Evolutionary conservation across 257 asterid species (phyloP).

Genomic region (Craterostigma plantagineum): DNA sequence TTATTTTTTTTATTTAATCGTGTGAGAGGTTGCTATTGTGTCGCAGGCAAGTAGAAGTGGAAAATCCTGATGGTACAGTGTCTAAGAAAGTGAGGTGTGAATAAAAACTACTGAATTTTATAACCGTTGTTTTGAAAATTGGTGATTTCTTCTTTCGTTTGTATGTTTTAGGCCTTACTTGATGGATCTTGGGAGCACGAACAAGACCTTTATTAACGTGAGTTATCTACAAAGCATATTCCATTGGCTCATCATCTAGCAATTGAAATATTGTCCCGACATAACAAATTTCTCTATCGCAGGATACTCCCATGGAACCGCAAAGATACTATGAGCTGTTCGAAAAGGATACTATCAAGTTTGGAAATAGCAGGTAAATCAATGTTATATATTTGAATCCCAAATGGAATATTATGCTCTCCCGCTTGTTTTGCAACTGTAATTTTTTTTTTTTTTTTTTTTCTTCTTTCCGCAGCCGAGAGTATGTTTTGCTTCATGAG

Average conservation of each 20-base stretch:
- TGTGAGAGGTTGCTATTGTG: conserved; percentile 8
- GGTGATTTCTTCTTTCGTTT: neutral
- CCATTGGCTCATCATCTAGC: neutral
- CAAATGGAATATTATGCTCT: neutral
- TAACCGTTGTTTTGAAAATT: too few relatives aligned
- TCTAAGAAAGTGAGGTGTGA: conserved; percentile 65
- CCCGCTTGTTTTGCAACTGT: neutral
- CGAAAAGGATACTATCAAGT: conserved; percentile 79
- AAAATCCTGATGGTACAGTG: conserved; percentile 55
- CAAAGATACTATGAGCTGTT: conserved; percentile 74
- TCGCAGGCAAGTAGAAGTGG: conserved; percentile 84
- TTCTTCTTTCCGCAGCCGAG: conserved; percentile 85
- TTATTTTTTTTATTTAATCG: conserved; percentile 1
- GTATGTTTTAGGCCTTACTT: conserved; percentile 50
- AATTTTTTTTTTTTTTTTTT: neutral
- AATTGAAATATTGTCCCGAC: conserved; percentile 1
- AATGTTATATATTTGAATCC: neutral
- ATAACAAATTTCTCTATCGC: conserved; percentile 14
- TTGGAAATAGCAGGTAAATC: conserved; percentile 91
- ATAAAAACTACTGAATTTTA: neutral
- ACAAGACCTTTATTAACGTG: conserved; percentile 82
- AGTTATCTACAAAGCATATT: conserved; percentile 19
- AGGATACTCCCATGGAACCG: conserved; percentile 69
- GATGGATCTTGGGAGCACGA: conserved; percentile 99
- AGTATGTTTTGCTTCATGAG: conserved; percentile 83